A percentile compares a stretch with the other conserved stretches of the same genome.
Conservation (phyloP, 2,329 filamentous ascomycete genomes). For the Colletotrichum higginsianum region DNA sequence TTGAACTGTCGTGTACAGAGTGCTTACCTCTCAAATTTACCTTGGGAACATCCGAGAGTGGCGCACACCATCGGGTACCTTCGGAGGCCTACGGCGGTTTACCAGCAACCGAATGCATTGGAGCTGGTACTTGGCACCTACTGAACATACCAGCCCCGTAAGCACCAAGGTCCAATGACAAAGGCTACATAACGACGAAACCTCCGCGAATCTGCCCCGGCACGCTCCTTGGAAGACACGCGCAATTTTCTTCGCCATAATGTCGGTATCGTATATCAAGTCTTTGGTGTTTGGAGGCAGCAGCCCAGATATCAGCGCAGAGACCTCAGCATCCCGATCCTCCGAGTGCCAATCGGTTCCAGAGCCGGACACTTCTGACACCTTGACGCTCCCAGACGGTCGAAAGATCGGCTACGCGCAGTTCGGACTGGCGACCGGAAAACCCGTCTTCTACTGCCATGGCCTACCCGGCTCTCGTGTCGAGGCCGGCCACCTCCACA, state of each 20-base stretch:
- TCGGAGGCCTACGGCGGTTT: background rate
- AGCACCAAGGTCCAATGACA: slow-evolving; percentile 2
- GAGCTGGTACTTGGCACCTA: background rate
- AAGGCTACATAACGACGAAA: background rate
- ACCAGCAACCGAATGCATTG: background rate
- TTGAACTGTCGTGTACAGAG: background rate
- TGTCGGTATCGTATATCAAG: slow-evolving; percentile 23
- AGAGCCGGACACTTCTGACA: slow-evolving; percentile 43
- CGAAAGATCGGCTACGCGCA: slow-evolving; percentile 58
- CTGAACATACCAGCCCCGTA: background rate
- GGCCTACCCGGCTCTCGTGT: slow-evolving; percentile 59
- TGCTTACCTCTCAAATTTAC: background rate
- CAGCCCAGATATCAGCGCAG: background rate
- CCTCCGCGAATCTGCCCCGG: too few relatives aligned
- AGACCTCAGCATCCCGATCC: background rate
- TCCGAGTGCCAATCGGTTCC: slow-evolving; percentile 29
- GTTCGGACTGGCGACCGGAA: slow-evolving; percentile 51
- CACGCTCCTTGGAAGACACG: too few relatives aligned
- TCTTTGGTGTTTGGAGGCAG: slow-evolving; percentile 21
- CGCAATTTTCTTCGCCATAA: background rate
- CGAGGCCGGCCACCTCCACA: slow-evolving; percentile 51
- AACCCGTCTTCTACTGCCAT: slow-evolving; percentile 58
- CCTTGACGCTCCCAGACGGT: slow-evolving; percentile 56
- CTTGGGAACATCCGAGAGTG: too few relatives aligned
- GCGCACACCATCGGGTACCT: background rate